phyloP scores from a whole-genome alignment of 164 flowering plant genomes.

The Stephania cephalantha region DNA sequence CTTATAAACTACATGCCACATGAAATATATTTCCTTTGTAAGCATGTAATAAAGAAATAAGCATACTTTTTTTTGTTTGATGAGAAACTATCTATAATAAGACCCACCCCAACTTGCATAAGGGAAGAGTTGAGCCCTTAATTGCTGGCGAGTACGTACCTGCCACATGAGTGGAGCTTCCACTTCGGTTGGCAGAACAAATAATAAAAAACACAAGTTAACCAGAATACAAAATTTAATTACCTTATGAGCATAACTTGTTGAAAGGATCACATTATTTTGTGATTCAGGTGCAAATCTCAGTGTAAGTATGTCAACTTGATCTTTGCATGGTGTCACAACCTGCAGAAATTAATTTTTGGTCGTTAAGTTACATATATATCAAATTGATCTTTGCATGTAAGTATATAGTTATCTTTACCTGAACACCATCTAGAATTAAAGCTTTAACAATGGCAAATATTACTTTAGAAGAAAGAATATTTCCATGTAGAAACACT shows the following conservation, averaged over 20 bases:
- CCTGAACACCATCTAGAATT: constrained; percentile 6
- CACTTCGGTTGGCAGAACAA: no score
- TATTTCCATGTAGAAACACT: constrained; percentile 20
- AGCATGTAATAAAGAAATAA: no score
- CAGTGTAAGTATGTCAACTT: background rate
- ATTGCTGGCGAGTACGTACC: no score
- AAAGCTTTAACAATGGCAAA: background rate
- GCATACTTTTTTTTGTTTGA: no score
- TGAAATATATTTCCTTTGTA: no score
- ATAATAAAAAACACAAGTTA: no score
- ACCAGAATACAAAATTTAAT: background rate
- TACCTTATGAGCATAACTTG: constrained; percentile 3
- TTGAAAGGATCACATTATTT: constrained; percentile 7
- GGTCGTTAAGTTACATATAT: background rate
- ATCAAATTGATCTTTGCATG: background rate
- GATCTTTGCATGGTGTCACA: constrained; percentile 1
- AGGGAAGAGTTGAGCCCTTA: no score
- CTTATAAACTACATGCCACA: no score
- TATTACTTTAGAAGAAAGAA: background rate
- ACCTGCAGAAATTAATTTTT: background rate
- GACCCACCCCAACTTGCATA: no score
- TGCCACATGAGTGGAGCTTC: no score
- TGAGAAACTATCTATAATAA: no score
- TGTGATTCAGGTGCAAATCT: background rate
- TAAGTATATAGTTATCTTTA: background rate